Base-by-base conservation (phyloP, 2,329 filamentous ascomycete species). In the Penicillium hordei region DNA sequence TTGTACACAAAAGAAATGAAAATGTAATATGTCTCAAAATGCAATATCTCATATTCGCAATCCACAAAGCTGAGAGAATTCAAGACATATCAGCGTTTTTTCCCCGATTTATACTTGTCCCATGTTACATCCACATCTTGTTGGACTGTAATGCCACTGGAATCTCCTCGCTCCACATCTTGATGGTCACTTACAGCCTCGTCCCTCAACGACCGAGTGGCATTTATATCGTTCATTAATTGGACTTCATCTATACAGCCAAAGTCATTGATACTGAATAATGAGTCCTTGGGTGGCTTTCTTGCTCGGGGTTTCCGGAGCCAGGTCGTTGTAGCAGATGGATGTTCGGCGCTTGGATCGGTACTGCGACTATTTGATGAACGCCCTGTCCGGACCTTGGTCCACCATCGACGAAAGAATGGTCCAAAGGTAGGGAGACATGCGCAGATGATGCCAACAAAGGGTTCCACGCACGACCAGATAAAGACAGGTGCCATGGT, bases 41-140 rank as follows among this genome's bases (percentile, higher is more conserved):
- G 4, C 13, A 33, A 17, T 9, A 12, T 8, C 21, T 17, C 6
- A 34, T 10, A 23, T 33, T 33, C 2, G 4, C 8, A n/a, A 38
- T 3, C 17, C n/a, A 45, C 40, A 43, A 43, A 45, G 25, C 13
- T 7, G 9, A 34, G 12, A 7, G 13, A n/a, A 4, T 23, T 33
- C 19, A 23, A 33, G 19, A 8, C 7, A 48, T 7, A 23, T 48
- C 44, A 23, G 6, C 12, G 7, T 12, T 25, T 25, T 34, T 33
- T 36, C 13, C 31, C 31, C 10, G 19, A 8, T 34, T 23, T 25
- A 36, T 10, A 36, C 33, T 36, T 48, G 9, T 17, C 33, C 46
- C 46, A 48, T 25, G 46, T 49, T 21, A 49, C 46, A 8, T 49
- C 46, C 33, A 49, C 46, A 19, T 49, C 46, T 27, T 49, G 33